Base-by-base conservation (phyloP, 805 yeast genomes). In the Middelhovenomyces tepae region DNA sequence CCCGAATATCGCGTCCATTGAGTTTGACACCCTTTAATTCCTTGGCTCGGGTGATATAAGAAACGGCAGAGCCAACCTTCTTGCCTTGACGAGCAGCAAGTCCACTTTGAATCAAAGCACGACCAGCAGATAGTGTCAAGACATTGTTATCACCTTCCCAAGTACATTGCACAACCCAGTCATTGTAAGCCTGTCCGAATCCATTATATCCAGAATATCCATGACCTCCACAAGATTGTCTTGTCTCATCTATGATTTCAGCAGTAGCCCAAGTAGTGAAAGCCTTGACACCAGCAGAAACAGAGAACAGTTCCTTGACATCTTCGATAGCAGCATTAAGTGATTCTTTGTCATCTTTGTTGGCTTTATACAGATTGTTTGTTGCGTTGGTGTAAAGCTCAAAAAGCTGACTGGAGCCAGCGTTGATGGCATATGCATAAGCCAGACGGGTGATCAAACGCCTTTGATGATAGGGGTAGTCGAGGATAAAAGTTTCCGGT, bases 71-170 rank as follows among this genome's bases (percentile, higher is more conserved):
- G 9, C 63, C 65, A n/a, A 67, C 65, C 24, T 45, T 47, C 48
- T 66, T 63, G 37, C 70, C 71, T 35, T 60, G 55, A 32, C 61
- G 57, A 22, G 60, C 43, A 5, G 50, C 47, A 32, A 61, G 51
- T 16, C 67, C 65, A 37, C 62, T 59, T 55, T 72, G 79, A 42
- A 77, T 63, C 25, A 78, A 64, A 16, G 91, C 74, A 56, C 89
- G 77, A 37, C 95, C 96, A 38, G 85, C 73, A 34, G 85, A 78
- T 58, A 84, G 74, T 2, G 86, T 81, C 44, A 87, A 67, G 27
- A 87, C 79, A 50, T 77, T 86, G 65, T 87, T 87, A 59, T 87
- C 96, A 58, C 96, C 96, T 65, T 87, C 96, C 96, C 96, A 87
- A 13, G 96, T 87, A 60, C 95, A 86, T 62, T 87, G 95, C 25